Conservation (phyloP, 2,329 filamentous ascomycete species). For the Neophaeococcomyces mojaviensis region DNA sequence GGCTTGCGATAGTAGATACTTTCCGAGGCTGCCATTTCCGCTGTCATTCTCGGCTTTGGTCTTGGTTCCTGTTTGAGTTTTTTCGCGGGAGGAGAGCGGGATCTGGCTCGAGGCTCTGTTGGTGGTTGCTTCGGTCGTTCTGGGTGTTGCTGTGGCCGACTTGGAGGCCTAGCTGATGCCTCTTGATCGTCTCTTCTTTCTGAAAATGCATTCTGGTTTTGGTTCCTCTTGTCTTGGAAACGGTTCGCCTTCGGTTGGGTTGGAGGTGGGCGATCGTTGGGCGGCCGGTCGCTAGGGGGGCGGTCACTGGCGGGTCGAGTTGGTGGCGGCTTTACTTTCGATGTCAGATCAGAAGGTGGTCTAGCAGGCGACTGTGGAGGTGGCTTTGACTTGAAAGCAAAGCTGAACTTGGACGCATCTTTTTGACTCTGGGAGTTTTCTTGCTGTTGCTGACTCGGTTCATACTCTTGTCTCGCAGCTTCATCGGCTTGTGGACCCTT, state of each 20-base stretch:
- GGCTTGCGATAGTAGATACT: conserved; percentile 93
- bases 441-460: conserved; percentile 46
- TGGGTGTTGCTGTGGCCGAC: conserved; percentile 3
- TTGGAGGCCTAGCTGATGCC: conserved; percentile 11
- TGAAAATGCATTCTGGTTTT: conserved; percentile 28
- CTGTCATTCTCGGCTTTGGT: conserved; percentile 59
- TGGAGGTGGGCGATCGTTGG: conserved; percentile 29
- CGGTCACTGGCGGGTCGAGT: conserved; percentile 31
- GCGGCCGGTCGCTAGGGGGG: conserved; percentile 24
- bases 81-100: conserved; percentile 49
- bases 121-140: conserved; percentile 6
- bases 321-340: conserved; percentile 25
- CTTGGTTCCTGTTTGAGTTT: conserved; percentile 65
- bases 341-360: conserved; percentile 43
- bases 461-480: conserved; percentile 48
- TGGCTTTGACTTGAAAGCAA: conserved; percentile 79
- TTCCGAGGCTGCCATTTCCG: conserved; percentile 68
- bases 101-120: conserved; percentile 41
- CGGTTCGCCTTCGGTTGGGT: conserved; percentile 35
- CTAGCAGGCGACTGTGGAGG: conserved; percentile 48
- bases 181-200: conserved; percentile 37
- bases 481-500: conserved; percentile 62
- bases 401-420: conserved; percentile 71
- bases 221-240: conserved; percentile 35
- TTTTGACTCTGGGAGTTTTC: conserved; percentile 46